phyloP scores from a whole-genome alignment of 2,329 filamentous ascomycete genomes.

The Hypoxylon sp. region DNA sequence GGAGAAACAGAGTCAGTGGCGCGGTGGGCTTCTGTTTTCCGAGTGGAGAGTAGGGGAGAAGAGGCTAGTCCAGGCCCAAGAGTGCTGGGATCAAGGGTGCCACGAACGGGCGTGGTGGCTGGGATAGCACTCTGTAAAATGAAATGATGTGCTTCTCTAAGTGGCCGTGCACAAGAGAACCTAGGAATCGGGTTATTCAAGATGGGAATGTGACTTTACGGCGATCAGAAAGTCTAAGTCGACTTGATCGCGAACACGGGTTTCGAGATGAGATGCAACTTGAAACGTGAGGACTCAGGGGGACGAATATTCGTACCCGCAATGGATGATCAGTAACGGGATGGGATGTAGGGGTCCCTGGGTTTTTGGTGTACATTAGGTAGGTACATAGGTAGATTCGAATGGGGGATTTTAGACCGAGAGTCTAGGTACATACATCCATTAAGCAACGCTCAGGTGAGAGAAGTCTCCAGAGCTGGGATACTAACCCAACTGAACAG shows the following conservation, averaged over 20 bases:
- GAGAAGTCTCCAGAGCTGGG: slow-evolving; percentile 7
- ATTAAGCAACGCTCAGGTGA: neutral
- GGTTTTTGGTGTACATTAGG: slow-evolving; percentile 23
- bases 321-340: neutral
- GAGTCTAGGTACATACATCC: too few relatives aligned
- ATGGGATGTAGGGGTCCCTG: slow-evolving; percentile 31
- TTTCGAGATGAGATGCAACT: slow-evolving; percentile 14
- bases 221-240: slow-evolving; percentile 5
- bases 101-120: slow-evolving; percentile 33
- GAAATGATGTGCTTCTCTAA: slow-evolving; percentile 39
- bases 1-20: slow-evolving; percentile 38
- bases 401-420: slow-evolving; percentile 5
- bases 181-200: slow-evolving; percentile 31
- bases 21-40: slow-evolving; percentile 38
- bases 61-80: slow-evolving; percentile 30
- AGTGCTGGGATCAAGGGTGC: slow-evolving; percentile 41
- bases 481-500: slow-evolving; percentile 33
- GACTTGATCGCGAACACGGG: neutral
- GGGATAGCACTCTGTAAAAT: slow-evolving; percentile 38
- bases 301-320: slow-evolving; percentile 6
- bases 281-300: slow-evolving; percentile 5
- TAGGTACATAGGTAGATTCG: slow-evolving; percentile 20
- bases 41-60: slow-evolving; percentile 27
- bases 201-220: slow-evolving; percentile 28
- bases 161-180: slow-evolving; percentile 38